These are phyloP conservation scores for Incumbomyces delicatus DNA, from an alignment of 2,329 filamentous ascomycete genomes.

Conservation along the genomic window DNA sequence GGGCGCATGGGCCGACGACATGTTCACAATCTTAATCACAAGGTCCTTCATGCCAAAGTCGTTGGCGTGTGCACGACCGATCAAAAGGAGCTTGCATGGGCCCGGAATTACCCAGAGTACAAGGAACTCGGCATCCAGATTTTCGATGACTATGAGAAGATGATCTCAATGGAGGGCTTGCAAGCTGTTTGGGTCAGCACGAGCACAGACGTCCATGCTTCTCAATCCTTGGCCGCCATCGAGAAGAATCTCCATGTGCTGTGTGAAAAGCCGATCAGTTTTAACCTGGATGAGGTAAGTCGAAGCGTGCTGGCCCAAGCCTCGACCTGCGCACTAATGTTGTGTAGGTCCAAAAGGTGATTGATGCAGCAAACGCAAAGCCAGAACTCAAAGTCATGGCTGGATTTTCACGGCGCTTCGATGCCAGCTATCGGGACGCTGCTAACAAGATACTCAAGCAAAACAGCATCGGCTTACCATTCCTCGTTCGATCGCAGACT, in stretches of 20 bases:
- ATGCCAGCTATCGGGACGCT: constrained; percentile 53
- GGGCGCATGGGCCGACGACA: constrained; percentile 33
- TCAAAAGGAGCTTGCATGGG: constrained; percentile 45
- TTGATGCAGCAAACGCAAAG: constrained; percentile 38
- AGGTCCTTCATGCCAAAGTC: constrained; percentile 39
- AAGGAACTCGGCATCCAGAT: constrained; percentile 47
- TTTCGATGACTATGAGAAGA: constrained; percentile 45
- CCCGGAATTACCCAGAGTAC: constrained; percentile 43
- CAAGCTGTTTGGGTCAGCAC: constrained; percentile 47
- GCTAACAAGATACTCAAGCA: constrained; percentile 35
- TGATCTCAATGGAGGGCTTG: constrained; percentile 46
- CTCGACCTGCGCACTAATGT: constrained; percentile 14
- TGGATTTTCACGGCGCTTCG: constrained; percentile 57
- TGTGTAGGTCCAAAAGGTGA: constrained; percentile 46
- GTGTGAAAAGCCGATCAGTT: constrained; percentile 46
- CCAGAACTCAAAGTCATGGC: constrained; percentile 58
- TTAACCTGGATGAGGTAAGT: constrained; percentile 49
- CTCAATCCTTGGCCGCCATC: constrained; percentile 48
- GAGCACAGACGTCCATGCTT: constrained; percentile 46
- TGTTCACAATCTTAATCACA: constrained; percentile 39
- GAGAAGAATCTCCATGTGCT: constrained; percentile 45
- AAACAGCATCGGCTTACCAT: constrained; percentile 46
- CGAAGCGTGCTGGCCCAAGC: constrained; percentile 20
- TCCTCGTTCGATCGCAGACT: constrained; percentile 50
- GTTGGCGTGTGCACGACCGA: constrained; percentile 42